phyloP scores from a whole-genome alignment of 768 basidiomycete genomes.

The Kwoniella shandongensis region DNA sequence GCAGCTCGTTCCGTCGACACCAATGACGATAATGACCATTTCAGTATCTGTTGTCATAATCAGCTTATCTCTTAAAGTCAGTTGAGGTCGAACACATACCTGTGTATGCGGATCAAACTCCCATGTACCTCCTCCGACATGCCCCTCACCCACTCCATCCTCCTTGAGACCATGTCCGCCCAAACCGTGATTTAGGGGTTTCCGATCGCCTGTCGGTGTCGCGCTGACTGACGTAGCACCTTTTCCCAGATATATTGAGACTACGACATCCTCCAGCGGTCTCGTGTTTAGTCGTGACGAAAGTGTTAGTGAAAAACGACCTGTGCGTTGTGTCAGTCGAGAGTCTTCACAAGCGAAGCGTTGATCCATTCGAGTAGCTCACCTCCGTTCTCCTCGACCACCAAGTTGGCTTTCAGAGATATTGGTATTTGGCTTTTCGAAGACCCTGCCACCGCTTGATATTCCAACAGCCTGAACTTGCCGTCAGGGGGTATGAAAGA shows the following conservation, averaged over 20 bases:
- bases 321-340: constrained; percentile 18
- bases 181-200: constrained; percentile 14
- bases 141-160: constrained; percentile 32
- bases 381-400: constrained; percentile 58
- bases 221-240: constrained; percentile 73
- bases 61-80: constrained; percentile 1
- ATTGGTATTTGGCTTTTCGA: constrained; percentile 26
- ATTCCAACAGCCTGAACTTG: constrained; percentile 77
- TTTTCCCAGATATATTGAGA: constrained; percentile 74
- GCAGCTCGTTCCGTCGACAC: constrained; percentile 65
- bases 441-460: constrained; percentile 61
- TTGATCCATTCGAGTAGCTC: no score
- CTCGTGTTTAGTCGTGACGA: constrained; percentile 52
- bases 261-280: constrained; percentile 68
- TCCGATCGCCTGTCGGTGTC: constrained; percentile 57
- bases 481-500: constrained; percentile 96
- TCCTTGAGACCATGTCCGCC: constrained; percentile 10
- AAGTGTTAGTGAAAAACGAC: constrained; percentile 51
- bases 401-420: constrained; percentile 46
- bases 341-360: neutral
- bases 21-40: constrained; percentile 74
- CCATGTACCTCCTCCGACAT: constrained; percentile 66
- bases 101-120: constrained; percentile 69
- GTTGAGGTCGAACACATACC: constrained; percentile 54
- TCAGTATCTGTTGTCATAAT: constrained; percentile 57